Percentiles rank a stretch among this genome's conserved stretches.
phyloP scores from a whole-genome alignment of 768 basidiomycete species.

The Wakefieldia striispora region DNA sequence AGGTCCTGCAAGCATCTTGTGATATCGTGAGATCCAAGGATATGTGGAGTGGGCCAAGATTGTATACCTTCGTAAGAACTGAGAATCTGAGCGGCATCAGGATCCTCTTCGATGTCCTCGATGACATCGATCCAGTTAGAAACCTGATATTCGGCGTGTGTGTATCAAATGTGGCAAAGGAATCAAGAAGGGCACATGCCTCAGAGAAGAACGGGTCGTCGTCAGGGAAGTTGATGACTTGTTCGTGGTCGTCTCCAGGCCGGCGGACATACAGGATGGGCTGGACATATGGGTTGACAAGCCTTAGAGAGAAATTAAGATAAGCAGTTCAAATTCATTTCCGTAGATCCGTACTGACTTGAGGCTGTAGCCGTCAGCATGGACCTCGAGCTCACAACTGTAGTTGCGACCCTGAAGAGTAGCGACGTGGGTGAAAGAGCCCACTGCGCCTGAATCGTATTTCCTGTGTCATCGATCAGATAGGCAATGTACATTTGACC shows the following conservation, averaged over 20 bases:
- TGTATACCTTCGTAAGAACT: constrained; percentile 78
- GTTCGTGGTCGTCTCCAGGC: constrained; percentile 78
- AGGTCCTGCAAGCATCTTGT: constrained; percentile 81
- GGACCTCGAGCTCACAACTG: constrained; percentile 92
- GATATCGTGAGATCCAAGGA: neutral
- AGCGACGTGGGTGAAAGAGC: constrained; percentile 85
- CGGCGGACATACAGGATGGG: constrained; percentile 84
- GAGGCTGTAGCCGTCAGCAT: constrained; percentile 88
- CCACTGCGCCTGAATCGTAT: constrained; percentile 93
- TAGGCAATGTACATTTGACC: constrained; percentile 11
- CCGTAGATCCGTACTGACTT: constrained; percentile 48
- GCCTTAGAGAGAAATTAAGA: constrained; percentile 40
- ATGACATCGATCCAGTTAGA: constrained; percentile 88
- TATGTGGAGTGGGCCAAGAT: neutral
- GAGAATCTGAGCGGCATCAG: constrained; percentile 76
- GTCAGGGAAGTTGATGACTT: constrained; percentile 66
- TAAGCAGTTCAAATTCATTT: constrained; percentile 7
- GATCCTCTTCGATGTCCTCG: constrained; percentile 86
- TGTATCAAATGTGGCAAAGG: neutral
- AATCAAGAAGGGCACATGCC: constrained; percentile 28
- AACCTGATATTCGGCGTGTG: constrained; percentile 33
- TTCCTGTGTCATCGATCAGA: constrained; percentile 55
- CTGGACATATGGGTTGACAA: constrained; percentile 91
- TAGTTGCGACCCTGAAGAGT: constrained; percentile 92
- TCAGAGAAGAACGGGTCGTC: constrained; percentile 97